Evolutionary conservation across 2,329 filamentous ascomycete species (phyloP), one percentile per base, ranked within the genome.

Genomic region (Didymella pomorum): DNA sequence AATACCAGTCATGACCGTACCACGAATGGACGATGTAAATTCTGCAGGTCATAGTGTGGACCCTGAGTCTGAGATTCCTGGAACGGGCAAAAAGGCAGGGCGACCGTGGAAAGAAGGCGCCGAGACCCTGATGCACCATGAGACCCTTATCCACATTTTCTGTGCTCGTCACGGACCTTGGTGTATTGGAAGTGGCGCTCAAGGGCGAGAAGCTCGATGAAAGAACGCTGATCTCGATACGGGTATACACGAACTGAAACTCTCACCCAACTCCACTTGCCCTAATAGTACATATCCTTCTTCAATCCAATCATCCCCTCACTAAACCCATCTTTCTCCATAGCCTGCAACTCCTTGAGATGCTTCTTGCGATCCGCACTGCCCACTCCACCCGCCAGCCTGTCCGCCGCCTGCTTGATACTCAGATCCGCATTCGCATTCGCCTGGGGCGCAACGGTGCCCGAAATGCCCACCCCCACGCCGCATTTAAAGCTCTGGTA

Each of bases 231-330:
- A 9, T 46, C 11, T 77, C 60, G 75, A 72, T 58, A 62, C 20
- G 49, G 47, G 51, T 55, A 55, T 52, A 55, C 56, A 60, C 33
- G 47, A 60, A 60, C 43, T 48, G 42, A 48, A 60, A 21, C 35
- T 14, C n/a, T 21, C 31, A 8, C 16, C 41, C 33, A 25, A 42
- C 29, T 29, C 31, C 20, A 37, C 21, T 26, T 9, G 31, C 9
- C 37, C 45, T 61, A 72, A 46, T 73, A 72, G 43, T 72, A 73
- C 43, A 65, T 49, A 12, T 60, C 59, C 53, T 75, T 74, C 58
- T 71, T 67, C 60, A 73, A 53, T 21, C 72, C 73, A 52, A 76
- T 75, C 64, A 76, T 48, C 0, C 73, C 73, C 18, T 73, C 57
- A 3, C 44, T 65, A 23, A 72, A 72, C 0, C 67, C 66, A 45